Conservation (phyloP, 164 flowering plant species). For the Platanus orientalis region DNA sequence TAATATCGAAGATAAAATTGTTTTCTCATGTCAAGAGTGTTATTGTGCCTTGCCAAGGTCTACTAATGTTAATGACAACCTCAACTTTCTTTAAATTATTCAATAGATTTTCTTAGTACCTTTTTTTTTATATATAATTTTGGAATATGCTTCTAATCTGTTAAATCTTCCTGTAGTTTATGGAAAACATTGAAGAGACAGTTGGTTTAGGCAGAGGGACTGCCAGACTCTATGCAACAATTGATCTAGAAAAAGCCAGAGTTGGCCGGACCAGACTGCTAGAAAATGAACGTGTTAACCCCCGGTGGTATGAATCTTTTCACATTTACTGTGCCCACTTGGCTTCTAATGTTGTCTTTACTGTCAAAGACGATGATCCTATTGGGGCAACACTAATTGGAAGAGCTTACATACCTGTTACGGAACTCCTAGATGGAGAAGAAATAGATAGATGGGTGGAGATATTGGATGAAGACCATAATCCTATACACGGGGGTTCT, state of each 20-base stretch:
- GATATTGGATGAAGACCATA: conserved; percentile 31
- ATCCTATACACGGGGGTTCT: conserved; percentile 38
- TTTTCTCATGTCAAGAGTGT: conserved; percentile 31
- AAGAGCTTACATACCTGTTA: conserved; percentile 56
- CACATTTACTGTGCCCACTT: conserved; percentile 69
- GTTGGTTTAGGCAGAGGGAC: conserved; percentile 41
- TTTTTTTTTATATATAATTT: not conserved
- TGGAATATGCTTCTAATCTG: not conserved
- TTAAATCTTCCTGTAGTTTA: conserved; percentile 19
- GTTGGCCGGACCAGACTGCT: conserved; percentile 55
- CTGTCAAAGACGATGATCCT: conserved; percentile 58
- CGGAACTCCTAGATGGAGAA: conserved; percentile 40
- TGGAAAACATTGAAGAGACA: conserved; percentile 29
- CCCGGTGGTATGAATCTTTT: conserved; percentile 65
- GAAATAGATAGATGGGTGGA: conserved; percentile 56
- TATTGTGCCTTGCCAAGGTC: conserved; percentile 33
- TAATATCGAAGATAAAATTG: conserved; percentile 20
- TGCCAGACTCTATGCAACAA: conserved; percentile 45
- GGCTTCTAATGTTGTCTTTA: conserved; percentile 55
- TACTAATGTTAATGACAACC: not conserved
- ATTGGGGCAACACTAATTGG: conserved; percentile 65
- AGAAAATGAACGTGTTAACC: conserved; percentile 33
- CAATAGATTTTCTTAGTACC: conserved; percentile 1
- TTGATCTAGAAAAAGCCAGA: conserved; percentile 54
- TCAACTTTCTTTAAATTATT: not conserved